Conservation (phyloP, 2,329 filamentous ascomycete genomes). For the Phialemonium atrogriseum region DNA sequence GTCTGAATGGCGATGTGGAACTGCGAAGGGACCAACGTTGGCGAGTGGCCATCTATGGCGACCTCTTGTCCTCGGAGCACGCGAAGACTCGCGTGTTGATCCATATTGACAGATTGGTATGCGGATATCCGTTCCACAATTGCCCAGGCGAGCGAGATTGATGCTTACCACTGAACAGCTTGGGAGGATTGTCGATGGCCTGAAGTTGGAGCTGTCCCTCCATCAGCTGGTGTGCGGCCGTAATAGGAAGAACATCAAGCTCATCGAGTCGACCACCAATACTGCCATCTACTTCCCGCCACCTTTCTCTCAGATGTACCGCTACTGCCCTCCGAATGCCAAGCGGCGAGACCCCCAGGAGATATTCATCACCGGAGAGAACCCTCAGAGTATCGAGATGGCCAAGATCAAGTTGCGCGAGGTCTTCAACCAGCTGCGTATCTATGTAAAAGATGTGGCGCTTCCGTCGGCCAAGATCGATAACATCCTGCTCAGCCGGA, state of each 20-base stretch:
- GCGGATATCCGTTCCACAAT: conserved; percentile 10
- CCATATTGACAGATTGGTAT: conserved; percentile 92
- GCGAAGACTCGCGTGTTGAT: conserved; percentile 94
- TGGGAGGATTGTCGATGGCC: conserved; percentile 65
- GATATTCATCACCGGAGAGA: conserved; percentile 92
- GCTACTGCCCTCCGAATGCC: conserved; percentile 78
- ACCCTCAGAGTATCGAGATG: conserved; percentile 70
- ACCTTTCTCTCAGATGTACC: conserved; percentile 84
- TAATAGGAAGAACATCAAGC: conserved; percentile 93
- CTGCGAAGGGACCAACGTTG: conserved; percentile 84
- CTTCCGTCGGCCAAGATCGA: conserved; percentile 91
- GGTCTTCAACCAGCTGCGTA: conserved; percentile 68
- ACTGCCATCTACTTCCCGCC: conserved; percentile 98
- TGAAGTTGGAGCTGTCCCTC: conserved; percentile 76
- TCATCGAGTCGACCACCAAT: conserved; percentile 90
- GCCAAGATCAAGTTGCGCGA: conserved; percentile 92
- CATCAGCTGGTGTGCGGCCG: conserved; percentile 91
- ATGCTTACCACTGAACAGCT: conserved; percentile 43
- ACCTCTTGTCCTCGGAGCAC: conserved; percentile 91
- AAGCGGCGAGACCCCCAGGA: conserved; percentile 76
- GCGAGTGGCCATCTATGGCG: conserved; percentile 88
- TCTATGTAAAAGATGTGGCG: conserved; percentile 85
- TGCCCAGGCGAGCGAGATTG: background rate
- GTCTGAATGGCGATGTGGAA: conserved; percentile 68
- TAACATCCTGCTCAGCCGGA: conserved; percentile 78